phyloP scores from a whole-genome alignment of 2,329 filamentous ascomycete genomes.

The Uncinocarpus reesii region DNA sequence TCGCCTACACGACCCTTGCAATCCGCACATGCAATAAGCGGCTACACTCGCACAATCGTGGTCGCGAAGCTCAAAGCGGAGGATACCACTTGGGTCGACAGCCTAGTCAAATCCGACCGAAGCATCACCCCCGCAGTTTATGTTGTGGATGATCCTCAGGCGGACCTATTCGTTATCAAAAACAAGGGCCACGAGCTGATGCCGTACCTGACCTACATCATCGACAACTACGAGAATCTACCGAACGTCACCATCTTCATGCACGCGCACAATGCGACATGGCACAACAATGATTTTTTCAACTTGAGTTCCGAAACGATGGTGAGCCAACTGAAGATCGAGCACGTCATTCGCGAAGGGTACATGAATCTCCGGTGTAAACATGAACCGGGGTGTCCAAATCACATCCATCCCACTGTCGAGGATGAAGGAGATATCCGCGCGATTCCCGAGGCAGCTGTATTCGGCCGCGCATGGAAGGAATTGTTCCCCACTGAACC shows the following conservation, averaged over 20 bases:
- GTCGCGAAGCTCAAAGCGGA: slow-evolving; percentile 45
- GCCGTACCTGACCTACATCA: slow-evolving; percentile 52
- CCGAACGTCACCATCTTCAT: slow-evolving; percentile 52
- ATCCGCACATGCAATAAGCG: neutral
- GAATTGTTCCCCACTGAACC: slow-evolving; percentile 39
- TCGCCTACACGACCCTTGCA: neutral
- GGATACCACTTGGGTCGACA: slow-evolving; percentile 46
- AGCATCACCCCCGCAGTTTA: slow-evolving; percentile 42
- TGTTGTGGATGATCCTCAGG: slow-evolving; percentile 43
- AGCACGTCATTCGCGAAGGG: slow-evolving; percentile 43
- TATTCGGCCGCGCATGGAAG: slow-evolving; percentile 39
- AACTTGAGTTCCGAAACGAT: slow-evolving; percentile 42
- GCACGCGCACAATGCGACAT: slow-evolving; percentile 47
- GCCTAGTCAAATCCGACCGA: slow-evolving; percentile 33
- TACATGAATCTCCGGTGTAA: slow-evolving; percentile 53
- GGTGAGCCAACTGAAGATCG: slow-evolving; percentile 43
- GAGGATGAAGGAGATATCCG: slow-evolving; percentile 29
- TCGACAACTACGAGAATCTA: slow-evolving; percentile 51
- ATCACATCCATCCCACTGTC: slow-evolving; percentile 44
- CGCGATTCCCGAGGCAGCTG: slow-evolving; percentile 39
- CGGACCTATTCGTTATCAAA: slow-evolving; percentile 43
- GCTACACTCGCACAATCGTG: slow-evolving; percentile 47
- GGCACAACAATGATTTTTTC: slow-evolving; percentile 51
- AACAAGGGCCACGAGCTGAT: slow-evolving; percentile 56
- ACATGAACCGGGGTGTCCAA: slow-evolving; percentile 49